Percentiles rank a stretch among this genome's conserved stretches.
Conservation (phyloP, 108 stramenopile genomes). For the Skeletonema menzelii region DNA sequence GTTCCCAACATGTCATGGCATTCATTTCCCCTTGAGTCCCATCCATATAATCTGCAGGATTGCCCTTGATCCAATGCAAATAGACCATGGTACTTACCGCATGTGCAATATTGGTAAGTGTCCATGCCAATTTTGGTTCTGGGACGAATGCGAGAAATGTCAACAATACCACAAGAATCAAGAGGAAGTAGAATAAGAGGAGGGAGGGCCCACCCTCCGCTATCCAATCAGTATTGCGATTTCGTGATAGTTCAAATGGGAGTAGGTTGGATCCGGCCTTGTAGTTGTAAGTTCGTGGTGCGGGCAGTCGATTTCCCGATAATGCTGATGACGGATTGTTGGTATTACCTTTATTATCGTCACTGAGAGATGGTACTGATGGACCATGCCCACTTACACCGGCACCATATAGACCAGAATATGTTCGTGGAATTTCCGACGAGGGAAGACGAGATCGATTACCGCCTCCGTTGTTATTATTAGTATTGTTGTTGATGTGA, state of each 20-base stretch:
- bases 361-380: slow-evolving; percentile 11
- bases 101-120: slow-evolving; percentile 69
- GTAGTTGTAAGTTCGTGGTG: neutral
- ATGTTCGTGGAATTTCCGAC: slow-evolving; percentile 76
- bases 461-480: neutral
- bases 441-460: slow-evolving; percentile 70
- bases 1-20: slow-evolving; percentile 89
- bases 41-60: slow-evolving; percentile 69
- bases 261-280: slow-evolving; percentile 48
- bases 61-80: slow-evolving; percentile 91
- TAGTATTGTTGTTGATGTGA: neutral
- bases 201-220: slow-evolving; percentile 55
- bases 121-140: slow-evolving; percentile 61
- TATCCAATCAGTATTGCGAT: slow-evolving; percentile 53
- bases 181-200: slow-evolving; percentile 57
- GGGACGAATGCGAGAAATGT: slow-evolving; percentile 55
- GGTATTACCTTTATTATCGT: neutral
- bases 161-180: slow-evolving; percentile 58
- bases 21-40: slow-evolving; percentile 79
- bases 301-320: neutral
- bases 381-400: slow-evolving; percentile 32
- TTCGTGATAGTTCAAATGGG: slow-evolving; percentile 82
- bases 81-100: slow-evolving; percentile 64
- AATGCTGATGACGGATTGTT: neutral
- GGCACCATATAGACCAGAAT: slow-evolving; percentile 73